Evolutionary conservation across 371 early-diverging fungal species (phyloP).

Genomic region (Rhizomucor miehei): DNA sequence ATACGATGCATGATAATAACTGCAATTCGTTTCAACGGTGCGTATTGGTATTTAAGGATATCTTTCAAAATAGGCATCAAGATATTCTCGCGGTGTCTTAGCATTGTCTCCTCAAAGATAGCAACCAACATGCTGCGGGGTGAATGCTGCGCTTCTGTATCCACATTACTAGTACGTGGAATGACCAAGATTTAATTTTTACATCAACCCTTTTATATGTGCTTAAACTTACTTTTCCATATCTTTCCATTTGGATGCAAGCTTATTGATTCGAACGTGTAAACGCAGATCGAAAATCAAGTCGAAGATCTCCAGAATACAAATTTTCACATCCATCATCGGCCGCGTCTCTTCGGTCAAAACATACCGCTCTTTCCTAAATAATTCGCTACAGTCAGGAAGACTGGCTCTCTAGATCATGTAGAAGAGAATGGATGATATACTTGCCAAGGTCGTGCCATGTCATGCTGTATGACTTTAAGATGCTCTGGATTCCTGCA

Average conservation of each 20-base stretch:
- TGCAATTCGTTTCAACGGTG: conserved; percentile 39
- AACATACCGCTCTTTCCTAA: conserved; percentile 33
- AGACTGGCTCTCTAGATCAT: too few species aligned
- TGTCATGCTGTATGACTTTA: conserved; percentile 12
- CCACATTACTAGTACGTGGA: conserved; percentile 9
- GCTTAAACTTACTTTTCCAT: conserved; percentile 25
- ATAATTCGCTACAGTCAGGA: too few species aligned
- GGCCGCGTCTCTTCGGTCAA: conserved; percentile 38
- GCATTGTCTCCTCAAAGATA: conserved; percentile 28
- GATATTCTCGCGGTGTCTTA: conserved; percentile 28
- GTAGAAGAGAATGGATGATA: neutral
- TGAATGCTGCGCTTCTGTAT: conserved; percentile 12
- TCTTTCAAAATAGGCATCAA: conserved; percentile 52
- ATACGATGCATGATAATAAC: conserved; percentile 52
- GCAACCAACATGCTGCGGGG: conserved; percentile 11
- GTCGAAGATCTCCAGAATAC: conserved; percentile 47
- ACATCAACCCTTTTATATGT: neutral
- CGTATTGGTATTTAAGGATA: conserved; percentile 47
- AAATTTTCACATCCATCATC: conserved; percentile 48
- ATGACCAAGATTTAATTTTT: neutral
- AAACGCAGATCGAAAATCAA: conserved; percentile 42
- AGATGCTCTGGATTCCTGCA: conserved; percentile 28
- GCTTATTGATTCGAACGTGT: conserved; percentile 35
- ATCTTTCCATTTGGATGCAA: conserved; percentile 25
- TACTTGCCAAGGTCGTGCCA: conserved; percentile 22